Conservation (phyloP, 495 filamentous ascomycete species). For the Annulohypoxylon maeteangense region DNA sequence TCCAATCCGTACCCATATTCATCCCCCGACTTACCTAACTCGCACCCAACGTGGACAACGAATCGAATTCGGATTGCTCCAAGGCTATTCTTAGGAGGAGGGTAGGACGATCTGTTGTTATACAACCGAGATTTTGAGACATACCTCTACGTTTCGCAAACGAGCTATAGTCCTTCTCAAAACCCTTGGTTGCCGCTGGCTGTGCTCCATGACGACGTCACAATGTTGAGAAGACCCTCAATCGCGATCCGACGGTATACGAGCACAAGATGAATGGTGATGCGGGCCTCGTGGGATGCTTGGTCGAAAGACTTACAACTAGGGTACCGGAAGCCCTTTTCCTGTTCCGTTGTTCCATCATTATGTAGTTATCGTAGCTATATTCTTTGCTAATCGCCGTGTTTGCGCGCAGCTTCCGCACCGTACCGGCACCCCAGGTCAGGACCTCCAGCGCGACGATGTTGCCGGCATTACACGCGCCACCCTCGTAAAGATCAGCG, state of each 20-base stretch:
- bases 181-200: slow-evolving; percentile 24
- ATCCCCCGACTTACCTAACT: slow-evolving; percentile 4
- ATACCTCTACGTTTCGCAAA: slow-evolving; percentile 31
- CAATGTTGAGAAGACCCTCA: slow-evolving; percentile 47
- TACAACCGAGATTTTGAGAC: slow-evolving; percentile 33
- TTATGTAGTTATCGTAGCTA: slow-evolving; percentile 15
- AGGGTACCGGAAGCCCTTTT: slow-evolving; percentile 57
- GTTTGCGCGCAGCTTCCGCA: slow-evolving; percentile 65
- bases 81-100: slow-evolving; percentile 15
- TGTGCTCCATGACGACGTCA: slow-evolving; percentile 49
- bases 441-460: slow-evolving; percentile 70
- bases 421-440: slow-evolving; percentile 67
- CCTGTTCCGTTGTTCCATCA: slow-evolving; percentile 14
- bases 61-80: slow-evolving; percentile 13
- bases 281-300: slow-evolving; percentile 68
- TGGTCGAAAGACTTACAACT: slow-evolving; percentile 71
- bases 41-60: neutral
- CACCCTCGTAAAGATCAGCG: slow-evolving; percentile 69
- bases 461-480: slow-evolving; percentile 67
- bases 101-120: slow-evolving; percentile 29
- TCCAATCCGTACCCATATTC: neutral
- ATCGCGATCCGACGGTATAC: slow-evolving; percentile 47
- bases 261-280: slow-evolving; percentile 68
- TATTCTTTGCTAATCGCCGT: slow-evolving; percentile 26
- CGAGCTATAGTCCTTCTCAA: slow-evolving; percentile 25